A percentile compares a stretch with the other conserved stretches of the same genome.
Conservation (phyloP, 768 basidiomycete species). For the Obba rivulosa region DNA sequence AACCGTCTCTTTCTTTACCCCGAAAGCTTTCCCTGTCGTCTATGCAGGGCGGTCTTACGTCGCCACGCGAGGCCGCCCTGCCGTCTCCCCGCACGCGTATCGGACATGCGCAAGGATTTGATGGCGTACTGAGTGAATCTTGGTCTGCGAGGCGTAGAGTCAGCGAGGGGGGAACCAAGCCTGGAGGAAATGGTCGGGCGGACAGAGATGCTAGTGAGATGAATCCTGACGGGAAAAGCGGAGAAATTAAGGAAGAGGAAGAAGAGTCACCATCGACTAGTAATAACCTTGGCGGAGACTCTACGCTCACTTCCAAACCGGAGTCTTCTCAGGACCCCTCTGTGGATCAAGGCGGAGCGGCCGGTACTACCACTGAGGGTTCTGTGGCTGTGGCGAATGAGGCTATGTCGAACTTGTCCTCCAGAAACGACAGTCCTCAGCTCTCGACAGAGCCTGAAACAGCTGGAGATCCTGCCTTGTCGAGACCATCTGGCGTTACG, state of each 20-base stretch:
- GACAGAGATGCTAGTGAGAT: conserved; percentile 33
- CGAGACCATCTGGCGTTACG: conserved; percentile 36
- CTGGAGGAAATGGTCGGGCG: conserved; percentile 20
- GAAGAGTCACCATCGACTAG: conserved; percentile 26
- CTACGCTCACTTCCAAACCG: neutral
- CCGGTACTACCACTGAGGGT: no score
- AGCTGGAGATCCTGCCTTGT: neutral
- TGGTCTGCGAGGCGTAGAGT: conserved; percentile 62
- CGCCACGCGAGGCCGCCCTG: conserved; percentile 54
- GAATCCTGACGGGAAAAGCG: conserved; percentile 36
- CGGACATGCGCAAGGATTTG: conserved; percentile 56
- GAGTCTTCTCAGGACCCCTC: neutral
- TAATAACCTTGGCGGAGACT: neutral
- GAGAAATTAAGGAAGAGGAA: conserved; percentile 58
- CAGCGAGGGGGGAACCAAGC: conserved; percentile 50
- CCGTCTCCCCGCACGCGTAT: conserved; percentile 65
- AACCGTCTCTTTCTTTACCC: conserved; percentile 45
- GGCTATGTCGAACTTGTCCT: neutral
- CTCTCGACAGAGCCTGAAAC: conserved; percentile 28
- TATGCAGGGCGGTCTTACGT: conserved; percentile 40
- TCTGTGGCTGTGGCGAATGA: neutral
- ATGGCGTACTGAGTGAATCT: conserved; percentile 71
- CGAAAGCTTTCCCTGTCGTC: conserved; percentile 68
- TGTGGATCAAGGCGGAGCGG: no score
- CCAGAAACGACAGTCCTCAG: neutral